These are phyloP conservation scores for Fusarium mundagurra DNA, from an alignment of 2,329 filamentous ascomycete species.

Conservation along the genomic window DNA sequence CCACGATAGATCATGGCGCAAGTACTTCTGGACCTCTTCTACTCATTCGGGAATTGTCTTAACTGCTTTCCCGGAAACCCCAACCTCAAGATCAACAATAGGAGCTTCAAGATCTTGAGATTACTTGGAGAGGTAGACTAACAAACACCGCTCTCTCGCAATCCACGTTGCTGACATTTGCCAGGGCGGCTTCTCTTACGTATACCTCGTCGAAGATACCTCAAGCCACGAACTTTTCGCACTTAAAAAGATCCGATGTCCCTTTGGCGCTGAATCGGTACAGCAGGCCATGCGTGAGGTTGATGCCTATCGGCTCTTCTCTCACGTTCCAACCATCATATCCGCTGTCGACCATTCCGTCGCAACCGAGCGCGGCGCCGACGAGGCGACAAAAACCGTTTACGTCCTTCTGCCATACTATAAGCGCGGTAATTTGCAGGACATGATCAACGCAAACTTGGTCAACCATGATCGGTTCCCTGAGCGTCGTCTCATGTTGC, in stretches of 20 bases:
- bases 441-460: conserved; percentile 97
- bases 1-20: conserved; percentile 70
- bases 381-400: conserved; percentile 83
- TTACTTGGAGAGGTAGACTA: conserved; percentile 84
- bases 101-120: conserved; percentile 94
- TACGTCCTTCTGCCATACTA: conserved; percentile 98
- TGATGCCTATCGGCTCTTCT: conserved; percentile 93
- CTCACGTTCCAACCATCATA: conserved; percentile 85
- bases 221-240: conserved; percentile 85
- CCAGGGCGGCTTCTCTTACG: conserved; percentile 96
- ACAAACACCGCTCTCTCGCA: neutral
- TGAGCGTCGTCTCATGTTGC: conserved; percentile 84
- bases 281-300: conserved; percentile 96
- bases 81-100: conserved; percentile 92
- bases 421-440: conserved; percentile 92
- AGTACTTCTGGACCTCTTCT: conserved; percentile 87
- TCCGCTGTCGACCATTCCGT: conserved; percentile 85
- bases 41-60: conserved; percentile 93
- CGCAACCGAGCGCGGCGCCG: conserved; percentile 73
- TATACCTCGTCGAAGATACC: conserved; percentile 97
- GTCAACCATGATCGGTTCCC: conserved; percentile 94
- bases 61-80: conserved; percentile 96
- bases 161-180: conserved; percentile 1
- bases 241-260: conserved; percentile 98
- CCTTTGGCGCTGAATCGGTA: conserved; percentile 96